phyloP scores from a whole-genome alignment of 106 monocot species.

The Acorus calamus region DNA sequence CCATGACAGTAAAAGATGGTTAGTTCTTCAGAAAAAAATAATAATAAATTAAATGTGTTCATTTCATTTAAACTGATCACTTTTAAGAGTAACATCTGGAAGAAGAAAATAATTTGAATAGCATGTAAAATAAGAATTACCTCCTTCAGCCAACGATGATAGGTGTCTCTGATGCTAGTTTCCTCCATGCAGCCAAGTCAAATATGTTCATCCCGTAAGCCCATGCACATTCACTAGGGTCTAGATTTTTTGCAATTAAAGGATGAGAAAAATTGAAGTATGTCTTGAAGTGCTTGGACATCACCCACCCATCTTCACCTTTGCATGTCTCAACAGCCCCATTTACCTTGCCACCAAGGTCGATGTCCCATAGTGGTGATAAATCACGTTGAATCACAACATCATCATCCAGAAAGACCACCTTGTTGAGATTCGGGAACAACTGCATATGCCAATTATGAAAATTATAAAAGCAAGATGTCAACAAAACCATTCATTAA shows the following conservation, averaged over 20 bases:
- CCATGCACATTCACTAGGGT: constrained; percentile 84
- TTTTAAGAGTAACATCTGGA: too few relatives aligned
- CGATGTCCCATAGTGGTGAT: constrained; percentile 59
- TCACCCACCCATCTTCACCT: constrained; percentile 82
- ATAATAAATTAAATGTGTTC: too few relatives aligned
- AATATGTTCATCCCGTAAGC: constrained; percentile 97
- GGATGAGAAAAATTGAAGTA: constrained; percentile 95
- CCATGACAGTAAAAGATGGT: too few relatives aligned
- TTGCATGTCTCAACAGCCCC: constrained; percentile 90
- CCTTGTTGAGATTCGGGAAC: constrained; percentile 78
- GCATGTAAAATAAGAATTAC: constrained; percentile 20
- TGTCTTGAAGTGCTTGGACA: constrained; percentile 77
- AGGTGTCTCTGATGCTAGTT: constrained; percentile 69
- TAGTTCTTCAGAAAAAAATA: too few relatives aligned
- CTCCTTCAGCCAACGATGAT: constrained; percentile 88
- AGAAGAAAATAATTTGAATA: too few relatives aligned
- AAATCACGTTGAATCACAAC: constrained; percentile 83
- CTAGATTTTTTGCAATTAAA: constrained; percentile 50
- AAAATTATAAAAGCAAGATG: constrained; percentile 1
- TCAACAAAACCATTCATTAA: not conserved
- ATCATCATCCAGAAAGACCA: constrained; percentile 95
- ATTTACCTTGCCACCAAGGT: constrained; percentile 81
- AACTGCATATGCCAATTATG: constrained; percentile 47
- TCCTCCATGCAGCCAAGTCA: constrained; percentile 74
- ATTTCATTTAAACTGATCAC: too few relatives aligned